These are phyloP conservation scores for Leishmania arabica DNA, from an alignment of 208 protist species.

Conservation along the genomic window DNA sequence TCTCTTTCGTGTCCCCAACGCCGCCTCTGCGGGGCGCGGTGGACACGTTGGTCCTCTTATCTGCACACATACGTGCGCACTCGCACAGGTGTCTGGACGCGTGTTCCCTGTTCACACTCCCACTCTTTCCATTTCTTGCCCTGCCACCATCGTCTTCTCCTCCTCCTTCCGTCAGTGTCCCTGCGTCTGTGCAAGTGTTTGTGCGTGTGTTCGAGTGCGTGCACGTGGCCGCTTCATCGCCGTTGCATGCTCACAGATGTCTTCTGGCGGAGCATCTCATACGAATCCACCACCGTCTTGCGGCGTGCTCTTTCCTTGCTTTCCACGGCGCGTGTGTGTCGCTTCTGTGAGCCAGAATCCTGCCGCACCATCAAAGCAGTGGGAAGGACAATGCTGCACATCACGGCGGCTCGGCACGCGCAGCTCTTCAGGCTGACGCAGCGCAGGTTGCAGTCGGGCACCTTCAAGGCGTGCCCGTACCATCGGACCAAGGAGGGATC, in stretches of 20 bases:
- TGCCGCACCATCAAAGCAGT: not conserved
- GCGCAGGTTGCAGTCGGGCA: constrained; percentile 15
- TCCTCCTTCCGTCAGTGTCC: not conserved
- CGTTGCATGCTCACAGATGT: not conserved
- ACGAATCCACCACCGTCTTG: not conserved
- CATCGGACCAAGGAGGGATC: constrained; percentile 18
- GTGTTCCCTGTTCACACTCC: not conserved
- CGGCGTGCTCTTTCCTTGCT: not conserved
- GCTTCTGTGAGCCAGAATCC: not conserved
- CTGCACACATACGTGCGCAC: not conserved
- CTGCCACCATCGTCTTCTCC: too few relatives aligned
- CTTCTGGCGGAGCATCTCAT: not conserved
- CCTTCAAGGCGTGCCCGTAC: constrained; percentile 64
- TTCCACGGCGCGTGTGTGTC: not conserved
- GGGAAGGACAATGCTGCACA: constrained; percentile 26
- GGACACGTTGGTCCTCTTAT: not conserved
- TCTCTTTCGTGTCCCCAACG: not conserved
- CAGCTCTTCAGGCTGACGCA: constrained; percentile 30
- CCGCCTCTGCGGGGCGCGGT: not conserved
- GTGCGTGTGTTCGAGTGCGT: not conserved
- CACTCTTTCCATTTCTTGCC: not conserved
- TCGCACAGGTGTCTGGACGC: not conserved
- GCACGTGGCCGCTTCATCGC: not conserved
- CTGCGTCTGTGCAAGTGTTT: not conserved
- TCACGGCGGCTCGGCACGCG: constrained; percentile 20